Evolutionary conservation across 2,329 filamentous ascomycete species (phyloP), one percentile per base, ranked within the genome.

Genomic region (Aspergillus brunneoviolaceus): DNA sequence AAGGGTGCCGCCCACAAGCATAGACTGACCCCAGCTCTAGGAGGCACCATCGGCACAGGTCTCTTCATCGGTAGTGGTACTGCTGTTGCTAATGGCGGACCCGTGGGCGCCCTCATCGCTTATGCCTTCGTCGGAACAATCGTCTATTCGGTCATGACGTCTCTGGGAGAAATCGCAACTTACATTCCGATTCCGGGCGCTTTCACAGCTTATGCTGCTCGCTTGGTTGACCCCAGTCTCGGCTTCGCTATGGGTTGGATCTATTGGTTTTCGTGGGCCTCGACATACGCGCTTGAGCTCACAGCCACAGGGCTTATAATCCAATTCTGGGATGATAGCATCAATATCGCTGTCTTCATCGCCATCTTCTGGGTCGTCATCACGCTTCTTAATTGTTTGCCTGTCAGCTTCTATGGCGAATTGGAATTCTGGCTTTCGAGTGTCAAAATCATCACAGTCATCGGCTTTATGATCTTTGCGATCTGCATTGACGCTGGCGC

Each of bases 231-330:
- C 69, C 87, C 85, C 11, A 87, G 87, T 58, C 79, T 92, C 51
- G 89, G 89, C 7, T 92, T 92, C 68, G 83, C 89, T 21, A 89
- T 92, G 83, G 90, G 90, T 21, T 93, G 89, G 89, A 87, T 91
- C 61, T 93, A 93, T 76, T 93, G 88, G 87, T 92, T 92, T 70
- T 87, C 84, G 51, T 93, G 88, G 88, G 82, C 86, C 25, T 85
- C 88, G 59, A 91, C 89, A 0, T 90, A 85, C 66, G 88, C 89
- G 0, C 82, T 92, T 9, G 89, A 93, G 70, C 80, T 92, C 45
- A 89, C 86, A 0, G 88, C 88, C 0, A 86, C 88, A 1, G 89
- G 88, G 5, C 78, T 92, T 51, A 89, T 92, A 58, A 89, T 92
- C 63, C 86, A 91, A 72, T 92, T 89, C 74, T 92, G 89, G 90